A percentile compares a stretch with the other conserved stretches of the same genome.
Conservation (phyloP, 768 basidiomycete genomes). For the Russula abietina region DNA sequence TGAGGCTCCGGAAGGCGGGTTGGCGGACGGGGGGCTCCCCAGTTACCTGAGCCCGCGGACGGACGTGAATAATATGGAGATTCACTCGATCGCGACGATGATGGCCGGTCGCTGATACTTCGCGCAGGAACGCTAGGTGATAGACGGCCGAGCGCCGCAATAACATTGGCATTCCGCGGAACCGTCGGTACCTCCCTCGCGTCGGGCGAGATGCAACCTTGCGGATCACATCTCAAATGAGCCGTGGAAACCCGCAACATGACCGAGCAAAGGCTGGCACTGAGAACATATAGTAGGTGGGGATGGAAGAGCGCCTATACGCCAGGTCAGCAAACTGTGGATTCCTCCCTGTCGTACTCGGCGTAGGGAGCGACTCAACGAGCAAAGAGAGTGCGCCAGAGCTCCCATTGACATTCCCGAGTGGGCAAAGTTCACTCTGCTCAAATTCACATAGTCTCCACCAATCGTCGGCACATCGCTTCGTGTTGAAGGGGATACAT, state of each 20-base stretch:
- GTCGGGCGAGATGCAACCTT: constrained; percentile 1
- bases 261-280: constrained; percentile 13
- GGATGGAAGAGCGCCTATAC: constrained; percentile 16
- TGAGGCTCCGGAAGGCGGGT: constrained; percentile 19
- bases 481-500: constrained; percentile 9
- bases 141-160: background rate
- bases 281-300: constrained; percentile 10
- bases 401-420: background rate
- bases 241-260: constrained; percentile 11
- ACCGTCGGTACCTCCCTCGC: background rate
- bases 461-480: constrained; percentile 4
- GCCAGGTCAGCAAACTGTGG: constrained; percentile 18
- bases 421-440: constrained; percentile 1
- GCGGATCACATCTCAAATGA: constrained; percentile 19
- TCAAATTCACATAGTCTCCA: background rate
- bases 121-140: constrained; percentile 1
- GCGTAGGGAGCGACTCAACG: constrained; percentile 20
- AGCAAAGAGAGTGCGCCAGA: constrained; percentile 14
- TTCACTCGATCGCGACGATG: constrained; percentile 22
- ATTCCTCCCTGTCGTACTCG: background rate
- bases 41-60: constrained; percentile 17
- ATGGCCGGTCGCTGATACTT: constrained; percentile 19
- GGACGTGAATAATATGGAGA: constrained; percentile 21
- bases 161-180: constrained; percentile 15
- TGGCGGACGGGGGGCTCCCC: constrained; percentile 18